Evolutionary conservation across 2,329 filamentous ascomycete genomes (phyloP), one percentile per base, ranked within the genome.

Genomic region (Hymenoscyphus fructigenus): DNA sequence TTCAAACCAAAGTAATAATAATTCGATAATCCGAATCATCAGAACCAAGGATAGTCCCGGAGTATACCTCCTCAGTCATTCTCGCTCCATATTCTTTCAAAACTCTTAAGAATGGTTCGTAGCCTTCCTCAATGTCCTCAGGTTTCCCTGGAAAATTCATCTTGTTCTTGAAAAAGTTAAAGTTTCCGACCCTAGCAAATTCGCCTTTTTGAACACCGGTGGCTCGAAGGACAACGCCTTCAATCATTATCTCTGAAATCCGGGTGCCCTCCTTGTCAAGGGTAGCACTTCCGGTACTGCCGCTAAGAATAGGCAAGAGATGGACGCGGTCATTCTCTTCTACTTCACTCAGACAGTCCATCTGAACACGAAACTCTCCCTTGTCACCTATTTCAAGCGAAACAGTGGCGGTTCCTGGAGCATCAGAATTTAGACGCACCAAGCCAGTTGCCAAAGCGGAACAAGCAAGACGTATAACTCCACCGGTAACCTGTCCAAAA

Each of bases 381-480:
- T 28, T 28, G 26, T 53, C 14, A 29, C 50, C n/a, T 5, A 38
- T 53, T 56, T 56, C 63, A 28, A 20, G 36, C 20, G 34, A n/a
- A n/a, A 56, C 55, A 17, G n/a, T 47, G 50, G 59, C 12, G 12
- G 36, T 14, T 15, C 17, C 36, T 17, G 36, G 36, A 5, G 14
- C 5, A 15, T 38, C 32, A 36, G 41, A 12, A n/a, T 61, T 60
- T 17, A 20, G 47, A n/a, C 26, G 14, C 12, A 61, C 28, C 57
- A 68, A 58, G 60, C 65, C 65, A 14, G 57, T 36, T 59, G 47
- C 63, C 57, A 68, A 65, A 28, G 61, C 44, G 28, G 64, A 66
- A 53, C 64, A 68, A 65, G 64, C 64, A 67, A 69, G 61, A n/a
- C 63, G 63, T 55, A 69, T 65, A 14, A 64, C 26, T 32, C 67